Evolutionary conservation across 345 rosid species (phyloP).

Genomic region (Brassica napus): Da-Ae NC_063448.1:15841001-15841500

Average conservation of each 20-base stretch:
- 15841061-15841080: conserved; percentile 25
- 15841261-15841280: conserved; percentile 21
- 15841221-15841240: conserved; percentile 24
- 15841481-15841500: conserved; percentile 14
- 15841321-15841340: conserved; percentile 9
- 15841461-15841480: not conserved
- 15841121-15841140: conserved; percentile 30
- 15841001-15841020: conserved; percentile 39
- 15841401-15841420: conserved; percentile 14
- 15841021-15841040: conserved; percentile 13
- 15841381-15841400: not conserved
- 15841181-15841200: not conserved
- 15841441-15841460: conserved; percentile 25
- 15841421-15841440: conserved; percentile 9
- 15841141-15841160: conserved; percentile 13
- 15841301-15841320: conserved; percentile 10
- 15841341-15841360: conserved; percentile 33
- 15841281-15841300: not conserved
- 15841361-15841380: not conserved
- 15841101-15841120: conserved; percentile 40
- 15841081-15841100: conserved; percentile 11
- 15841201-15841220: not conserved
- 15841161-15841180: conserved; percentile 1
- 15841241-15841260: conserved; percentile 23
- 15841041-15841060: conserved; percentile 8